Conservation (phyloP, 106 monocot genomes). For the Agapanthus africanus region DNA sequence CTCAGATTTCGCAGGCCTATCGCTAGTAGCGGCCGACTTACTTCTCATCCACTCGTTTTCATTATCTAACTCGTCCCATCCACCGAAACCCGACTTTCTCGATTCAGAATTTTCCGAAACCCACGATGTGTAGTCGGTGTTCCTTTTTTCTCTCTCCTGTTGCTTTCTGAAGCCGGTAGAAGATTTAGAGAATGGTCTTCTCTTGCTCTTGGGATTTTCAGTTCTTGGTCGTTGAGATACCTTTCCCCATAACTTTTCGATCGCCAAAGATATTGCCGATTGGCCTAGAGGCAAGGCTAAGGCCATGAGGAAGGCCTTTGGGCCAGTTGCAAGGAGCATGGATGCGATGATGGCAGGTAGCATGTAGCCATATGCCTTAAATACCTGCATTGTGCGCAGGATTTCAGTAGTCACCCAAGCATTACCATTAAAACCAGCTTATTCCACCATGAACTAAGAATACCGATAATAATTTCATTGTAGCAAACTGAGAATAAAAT, state of each 20-base stretch:
- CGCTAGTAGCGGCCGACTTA: neutral
- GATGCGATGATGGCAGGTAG: conserved; percentile 79
- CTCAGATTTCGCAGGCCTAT: neutral
- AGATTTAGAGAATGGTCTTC: conserved; percentile 19
- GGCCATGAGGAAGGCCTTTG: conserved; percentile 85
- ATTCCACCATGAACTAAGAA: too few relatives aligned
- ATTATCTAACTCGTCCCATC: conserved; percentile 82
- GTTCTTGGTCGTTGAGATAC: conserved; percentile 18
- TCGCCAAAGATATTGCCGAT: conserved; percentile 55
- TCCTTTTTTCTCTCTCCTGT: conserved; percentile 17
- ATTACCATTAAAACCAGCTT: neutral
- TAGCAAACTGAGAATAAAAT: too few relatives aligned
- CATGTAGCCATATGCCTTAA: conserved; percentile 70
- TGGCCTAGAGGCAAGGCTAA: conserved; percentile 78
- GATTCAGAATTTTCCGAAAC: conserved; percentile 8
- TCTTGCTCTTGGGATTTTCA: conserved; percentile 19
- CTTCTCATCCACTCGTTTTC: neutral
- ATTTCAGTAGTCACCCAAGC: neutral
- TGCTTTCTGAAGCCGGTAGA: conserved; percentile 14
- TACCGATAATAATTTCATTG: too few relatives aligned
- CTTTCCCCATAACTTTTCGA: conserved; percentile 63
- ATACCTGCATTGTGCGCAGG: conserved; percentile 38
- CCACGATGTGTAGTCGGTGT: conserved; percentile 22
- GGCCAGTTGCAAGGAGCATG: conserved; percentile 70
- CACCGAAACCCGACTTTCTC: conserved; percentile 36